These are phyloP conservation scores for Pseudoperonospora humuli DNA, from an alignment of 352 stramenopile species.

Conservation along the genomic window DNA sequence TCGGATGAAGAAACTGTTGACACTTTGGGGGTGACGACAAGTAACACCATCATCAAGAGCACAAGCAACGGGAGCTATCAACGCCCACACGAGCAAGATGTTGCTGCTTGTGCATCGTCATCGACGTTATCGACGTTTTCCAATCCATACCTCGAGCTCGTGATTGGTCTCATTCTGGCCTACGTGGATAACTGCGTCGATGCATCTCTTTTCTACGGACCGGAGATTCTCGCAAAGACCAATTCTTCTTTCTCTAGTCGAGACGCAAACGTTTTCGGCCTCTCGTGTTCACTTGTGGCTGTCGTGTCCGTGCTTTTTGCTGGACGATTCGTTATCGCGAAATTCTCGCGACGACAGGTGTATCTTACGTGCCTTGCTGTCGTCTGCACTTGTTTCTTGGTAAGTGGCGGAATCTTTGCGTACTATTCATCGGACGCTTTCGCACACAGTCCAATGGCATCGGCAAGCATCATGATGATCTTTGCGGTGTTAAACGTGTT, in stretches of 20 bases:
- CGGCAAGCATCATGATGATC: constrained; percentile 48
- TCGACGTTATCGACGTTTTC: background rate
- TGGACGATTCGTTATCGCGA: constrained; percentile 57
- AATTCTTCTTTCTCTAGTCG: constrained; percentile 42
- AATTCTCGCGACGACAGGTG: constrained; percentile 52
- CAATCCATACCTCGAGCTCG: constrained; percentile 49
- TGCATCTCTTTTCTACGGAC: constrained; percentile 82
- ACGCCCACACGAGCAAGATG: constrained; percentile 8
- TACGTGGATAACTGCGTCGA: constrained; percentile 87
- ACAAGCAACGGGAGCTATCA: constrained; percentile 16
- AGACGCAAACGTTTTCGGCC: constrained; percentile 71
- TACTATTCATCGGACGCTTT: constrained; percentile 61
- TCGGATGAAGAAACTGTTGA: constrained; percentile 29
- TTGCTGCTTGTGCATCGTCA: constrained; percentile 6
- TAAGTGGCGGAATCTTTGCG: constrained; percentile 61
- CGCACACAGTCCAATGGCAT: constrained; percentile 30
- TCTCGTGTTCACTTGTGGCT: constrained; percentile 61
- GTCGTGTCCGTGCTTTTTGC: constrained; percentile 63
- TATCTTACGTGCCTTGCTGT: constrained; percentile 68
- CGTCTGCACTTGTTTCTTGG: constrained; percentile 60
- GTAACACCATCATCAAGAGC: constrained; percentile 12
- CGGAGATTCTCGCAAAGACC: constrained; percentile 72
- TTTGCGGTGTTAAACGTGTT: constrained; percentile 74
- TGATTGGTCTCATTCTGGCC: constrained; percentile 67
- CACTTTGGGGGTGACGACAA: background rate